Evolutionary conservation across 2,329 filamentous ascomycete species (phyloP), one percentile per base, ranked within the genome.

Genomic region (Tolypocladium endophyticum): DNA sequence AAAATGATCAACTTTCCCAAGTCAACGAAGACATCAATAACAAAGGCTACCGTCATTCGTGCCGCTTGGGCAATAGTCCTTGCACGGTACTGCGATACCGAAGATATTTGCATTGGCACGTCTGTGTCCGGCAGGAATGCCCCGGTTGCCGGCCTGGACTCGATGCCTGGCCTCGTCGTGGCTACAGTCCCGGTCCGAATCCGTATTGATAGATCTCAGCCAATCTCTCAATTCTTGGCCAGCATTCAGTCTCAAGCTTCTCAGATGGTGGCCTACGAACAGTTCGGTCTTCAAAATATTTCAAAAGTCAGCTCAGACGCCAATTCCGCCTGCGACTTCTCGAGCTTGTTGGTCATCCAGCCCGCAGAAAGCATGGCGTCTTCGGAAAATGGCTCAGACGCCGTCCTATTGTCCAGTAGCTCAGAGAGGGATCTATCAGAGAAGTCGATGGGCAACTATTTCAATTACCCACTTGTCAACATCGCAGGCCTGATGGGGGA

Each of bases 141-240:
- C 2, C 61, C 65, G 1, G 58, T 74, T 2, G 36, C 55, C 1
- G 68, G 66, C 9, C 63, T 73, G 0, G 65, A 67, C 5, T 58
- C 62, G 2, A 67, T 73, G 11, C 58, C 65, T 2, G 72, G 69
- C 1, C 70, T 70, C 4, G 67, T 68, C 0, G 68, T 74, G 30
- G 65, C 67, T 14, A 71, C 69, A 3, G 63, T 73, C 0, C 71
- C 71, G 9, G 50, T 70, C 0, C 62, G 69, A 9, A 52, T 69
- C 3, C 52, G 38, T 2, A 18, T 68, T 2, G 39, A 63, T 5
- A 54, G 41, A 20, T 30, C 57, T 16, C 58, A 59, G 6, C 58
- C 57, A 3, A 28, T 68, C 20, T 47, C 60, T 28, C 54, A 64
- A 11, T 65, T 64, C 9, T 59, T 71, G 6, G 43, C 61, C 2